A percentile compares a stretch with the other conserved stretches of the same genome.
Evolutionary conservation across 352 stramenopile species (phyloP).

Genomic region (Phytophthora fragariaefolia): DNA sequence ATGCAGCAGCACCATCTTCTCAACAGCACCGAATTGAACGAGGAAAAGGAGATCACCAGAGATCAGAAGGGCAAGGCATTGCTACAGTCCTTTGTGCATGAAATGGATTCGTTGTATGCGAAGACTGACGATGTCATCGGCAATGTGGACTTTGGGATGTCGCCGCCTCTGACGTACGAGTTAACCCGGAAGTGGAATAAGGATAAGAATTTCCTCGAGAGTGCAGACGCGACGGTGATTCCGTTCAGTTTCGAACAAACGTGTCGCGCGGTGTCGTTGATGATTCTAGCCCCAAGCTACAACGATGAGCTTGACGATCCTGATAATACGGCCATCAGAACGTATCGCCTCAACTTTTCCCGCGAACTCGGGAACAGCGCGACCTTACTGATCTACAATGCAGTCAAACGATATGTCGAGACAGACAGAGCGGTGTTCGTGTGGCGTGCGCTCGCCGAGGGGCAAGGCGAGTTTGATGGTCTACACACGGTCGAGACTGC

Average conservation of each 20-base stretch:
- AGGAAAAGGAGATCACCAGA: neutral
- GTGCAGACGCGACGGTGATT: conserved; percentile 28
- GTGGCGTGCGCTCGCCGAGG: conserved; percentile 51
- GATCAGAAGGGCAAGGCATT: conserved; percentile 7
- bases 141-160: conserved; percentile 17
- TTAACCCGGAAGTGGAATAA: conserved; percentile 21
- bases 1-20: conserved; percentile 19
- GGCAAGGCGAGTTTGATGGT: conserved; percentile 38
- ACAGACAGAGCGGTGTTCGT: conserved; percentile 52
- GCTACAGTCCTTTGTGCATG: conserved; percentile 32
- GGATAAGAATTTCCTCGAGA: conserved; percentile 30
- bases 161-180: conserved; percentile 26
- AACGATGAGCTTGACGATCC: conserved; percentile 26
- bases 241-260: conserved; percentile 32
- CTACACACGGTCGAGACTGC: conserved; percentile 61
- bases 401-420: conserved; percentile 53
- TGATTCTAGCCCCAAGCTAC: conserved; percentile 28
- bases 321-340: conserved; percentile 25
- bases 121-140: conserved; percentile 29
- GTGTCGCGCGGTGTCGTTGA: conserved; percentile 29
- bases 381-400: conserved; percentile 30
- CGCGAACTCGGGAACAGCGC: conserved; percentile 14
- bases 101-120: conserved; percentile 35
- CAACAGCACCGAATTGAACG: conserved; percentile 2
- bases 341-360: conserved; percentile 25